phyloP scores from a whole-genome alignment of 2,329 filamentous ascomycete genomes.

The Diplodia intermedia region DNA sequence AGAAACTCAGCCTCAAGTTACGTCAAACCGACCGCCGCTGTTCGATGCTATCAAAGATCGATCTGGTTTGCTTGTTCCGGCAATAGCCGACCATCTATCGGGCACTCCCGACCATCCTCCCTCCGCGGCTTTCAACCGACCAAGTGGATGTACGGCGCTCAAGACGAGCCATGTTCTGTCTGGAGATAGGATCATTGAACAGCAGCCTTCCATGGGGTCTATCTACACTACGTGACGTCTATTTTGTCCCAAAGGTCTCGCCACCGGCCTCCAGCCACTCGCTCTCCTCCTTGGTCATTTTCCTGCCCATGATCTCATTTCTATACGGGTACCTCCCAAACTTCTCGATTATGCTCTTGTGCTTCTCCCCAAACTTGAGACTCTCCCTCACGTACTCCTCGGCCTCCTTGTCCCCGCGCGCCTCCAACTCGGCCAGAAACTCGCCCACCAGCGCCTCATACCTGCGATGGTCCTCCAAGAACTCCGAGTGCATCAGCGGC shows the following conservation, averaged over 20 bases:
- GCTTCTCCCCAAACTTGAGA: slow-evolving; percentile 53
- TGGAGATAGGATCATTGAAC: no score
- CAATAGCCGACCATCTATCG: not conserved
- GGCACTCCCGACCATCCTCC: not conserved
- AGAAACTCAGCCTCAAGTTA: slow-evolving; percentile 23
- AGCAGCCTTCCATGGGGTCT: no score
- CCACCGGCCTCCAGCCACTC: slow-evolving; percentile 57
- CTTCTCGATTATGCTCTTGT: slow-evolving; percentile 57
- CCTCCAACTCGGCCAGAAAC: slow-evolving; percentile 46
- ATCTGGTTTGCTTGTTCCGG: not conserved
- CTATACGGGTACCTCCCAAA: slow-evolving; percentile 68
- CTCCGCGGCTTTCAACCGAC: no score
- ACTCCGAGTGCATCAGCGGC: slow-evolving; percentile 67
- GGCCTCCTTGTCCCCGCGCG: slow-evolving; percentile 40
- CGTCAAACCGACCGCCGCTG: not conserved
- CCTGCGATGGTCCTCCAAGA: slow-evolving; percentile 54
- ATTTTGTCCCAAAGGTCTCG: slow-evolving; percentile 49
- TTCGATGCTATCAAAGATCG: slow-evolving; percentile 2
- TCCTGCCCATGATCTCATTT: slow-evolving; percentile 59
- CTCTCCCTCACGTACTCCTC: slow-evolving; percentile 42
- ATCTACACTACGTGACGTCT: no score
- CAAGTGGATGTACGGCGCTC: no score
- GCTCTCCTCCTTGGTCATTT: slow-evolving; percentile 58
- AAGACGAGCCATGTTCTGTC: no score
- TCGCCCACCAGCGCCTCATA: slow-evolving; percentile 44